phyloP scores from a whole-genome alignment of 2,329 filamentous ascomycete species.

The Alternaria triticimaculans region DNA sequence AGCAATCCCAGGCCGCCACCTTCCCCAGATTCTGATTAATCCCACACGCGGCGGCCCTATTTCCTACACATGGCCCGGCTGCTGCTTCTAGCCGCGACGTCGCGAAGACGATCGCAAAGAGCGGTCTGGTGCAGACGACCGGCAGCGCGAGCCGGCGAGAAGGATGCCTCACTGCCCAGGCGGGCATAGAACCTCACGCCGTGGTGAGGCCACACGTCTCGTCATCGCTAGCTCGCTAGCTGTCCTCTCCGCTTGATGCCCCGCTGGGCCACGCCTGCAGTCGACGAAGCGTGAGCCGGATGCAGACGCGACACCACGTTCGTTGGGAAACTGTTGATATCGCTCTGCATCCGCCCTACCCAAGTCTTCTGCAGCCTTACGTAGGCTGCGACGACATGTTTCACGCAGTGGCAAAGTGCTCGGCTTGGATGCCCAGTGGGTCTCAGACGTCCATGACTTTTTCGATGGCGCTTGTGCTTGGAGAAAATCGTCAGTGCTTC shows the following conservation, averaged over 20 bases:
- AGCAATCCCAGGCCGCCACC: constrained; percentile 16
- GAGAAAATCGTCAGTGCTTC: constrained; percentile 9
- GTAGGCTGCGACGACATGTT: background rate
- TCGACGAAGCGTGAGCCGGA: background rate
- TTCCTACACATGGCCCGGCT: constrained; percentile 6
- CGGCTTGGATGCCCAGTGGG: background rate
- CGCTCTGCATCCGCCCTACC: constrained; percentile 12
- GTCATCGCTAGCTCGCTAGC: constrained; percentile 23
- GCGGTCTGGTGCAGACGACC: constrained; percentile 25
- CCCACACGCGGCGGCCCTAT: constrained; percentile 4
- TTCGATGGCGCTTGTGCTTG: background rate
- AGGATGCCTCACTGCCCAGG: constrained; percentile 12
- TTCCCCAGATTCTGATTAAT: constrained; percentile 33
- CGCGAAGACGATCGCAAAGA: constrained; percentile 13
- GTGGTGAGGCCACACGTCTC: constrained; percentile 33
- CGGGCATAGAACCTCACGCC: constrained; percentile 30
- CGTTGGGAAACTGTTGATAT: constrained; percentile 21
- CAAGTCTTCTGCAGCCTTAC: constrained; percentile 18
- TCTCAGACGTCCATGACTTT: constrained; percentile 1
- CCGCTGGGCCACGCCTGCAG: constrained; percentile 11
- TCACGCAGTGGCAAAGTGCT: constrained; percentile 15
- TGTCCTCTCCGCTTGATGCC: constrained; percentile 20
- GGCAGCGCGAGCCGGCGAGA: constrained; percentile 16
- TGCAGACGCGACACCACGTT: background rate
- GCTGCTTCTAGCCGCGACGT: constrained; percentile 11